A percentile compares a stretch with the other conserved stretches of the same genome.
Conservation (phyloP, 2,329 filamentous ascomycete genomes). For the Botrytis hyacinthi region DNA sequence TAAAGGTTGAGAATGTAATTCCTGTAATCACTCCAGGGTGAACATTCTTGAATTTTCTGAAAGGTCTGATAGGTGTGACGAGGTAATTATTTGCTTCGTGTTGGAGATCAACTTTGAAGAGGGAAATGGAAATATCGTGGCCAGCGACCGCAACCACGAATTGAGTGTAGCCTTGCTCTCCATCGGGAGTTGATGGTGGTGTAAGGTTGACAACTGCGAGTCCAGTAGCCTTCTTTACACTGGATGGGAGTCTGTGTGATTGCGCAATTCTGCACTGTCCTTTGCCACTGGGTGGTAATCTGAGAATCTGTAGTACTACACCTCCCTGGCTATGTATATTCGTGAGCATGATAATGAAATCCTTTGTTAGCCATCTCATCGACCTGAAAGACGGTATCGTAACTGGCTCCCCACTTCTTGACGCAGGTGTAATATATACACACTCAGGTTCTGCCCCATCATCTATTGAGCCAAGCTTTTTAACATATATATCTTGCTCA, state of each 20-base stretch:
- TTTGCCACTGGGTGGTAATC: slow-evolving; percentile 37
- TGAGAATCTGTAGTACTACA: slow-evolving; percentile 55
- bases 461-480: slow-evolving; percentile 39
- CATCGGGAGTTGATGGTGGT: slow-evolving; percentile 48
- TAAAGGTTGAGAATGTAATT: slow-evolving; percentile 52
- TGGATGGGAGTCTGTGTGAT: slow-evolving; percentile 58
- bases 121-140: slow-evolving; percentile 72
- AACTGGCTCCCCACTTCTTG: slow-evolving; percentile 43
- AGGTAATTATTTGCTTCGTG: slow-evolving; percentile 48
- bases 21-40: slow-evolving; percentile 59
- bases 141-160: slow-evolving; percentile 78
- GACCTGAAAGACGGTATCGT: slow-evolving; percentile 54
- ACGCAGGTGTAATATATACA: slow-evolving; percentile 56
- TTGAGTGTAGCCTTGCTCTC: slow-evolving; percentile 63
- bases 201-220: slow-evolving; percentile 73
- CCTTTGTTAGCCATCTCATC: slow-evolving; percentile 57
- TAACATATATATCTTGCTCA: slow-evolving; percentile 68
- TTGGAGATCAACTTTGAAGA: slow-evolving; percentile 74
- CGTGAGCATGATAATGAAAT: slow-evolving; percentile 56
- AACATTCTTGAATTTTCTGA: slow-evolving; percentile 53
- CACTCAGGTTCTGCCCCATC: slow-evolving; percentile 48
- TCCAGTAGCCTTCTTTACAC: slow-evolving; percentile 71
- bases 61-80: slow-evolving; percentile 51
- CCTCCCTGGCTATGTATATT: slow-evolving; percentile 60
- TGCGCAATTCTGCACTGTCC: slow-evolving; percentile 51